Base-by-base conservation (phyloP, 345 rosid species). In the Acer saccharum region DNA sequence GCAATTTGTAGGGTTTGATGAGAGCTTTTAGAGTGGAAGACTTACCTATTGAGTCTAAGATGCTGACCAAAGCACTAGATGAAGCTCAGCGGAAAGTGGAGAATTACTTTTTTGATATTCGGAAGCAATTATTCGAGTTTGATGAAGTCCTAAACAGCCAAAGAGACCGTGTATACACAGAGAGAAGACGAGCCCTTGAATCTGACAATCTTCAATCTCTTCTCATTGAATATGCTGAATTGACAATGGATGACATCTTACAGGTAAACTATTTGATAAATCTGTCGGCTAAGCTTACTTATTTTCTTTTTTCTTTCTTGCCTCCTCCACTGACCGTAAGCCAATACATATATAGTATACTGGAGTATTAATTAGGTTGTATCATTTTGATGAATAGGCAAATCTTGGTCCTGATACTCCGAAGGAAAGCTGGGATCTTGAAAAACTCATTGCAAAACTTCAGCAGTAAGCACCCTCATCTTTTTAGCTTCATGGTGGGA, bases 71-170 rank as follows among this genome's bases (percentile, higher is more conserved):
- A 85, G 96, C 99, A 61, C 90, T 93, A 17, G 97, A 95, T 84
- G 98, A 95, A 87, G 98, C 99, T 83, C 97, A 93, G 86, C 85
- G 99, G 84, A 93, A 95, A 89, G 98, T 95, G 43, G 99, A 95
- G 82, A 95, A 90, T 76, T 95, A 95, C 83, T 95, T 95, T 74
- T 95, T 95, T 62, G 98, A 95, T 81, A 95, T 93, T 73, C 81
- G 98, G 74, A 95, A 95, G 86, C 98, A 93, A 77, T 79, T 95
- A 13, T 95, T 95, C 74, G 99, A 95, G 86, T 95, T 84, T 81
- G 99, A 95, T 71, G 99, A 95, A 78, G 99, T 95, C 63, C 87
- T 93, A 72, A 93, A 95, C 82, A 95, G 99, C 87, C 99, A 95
- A 83, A 92, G 99, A 85, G 99, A 93, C 78, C 97, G 98, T 67